Base-by-base conservation (phyloP, 345 rosid species). In the Bruguiera parviflora region DNA sequence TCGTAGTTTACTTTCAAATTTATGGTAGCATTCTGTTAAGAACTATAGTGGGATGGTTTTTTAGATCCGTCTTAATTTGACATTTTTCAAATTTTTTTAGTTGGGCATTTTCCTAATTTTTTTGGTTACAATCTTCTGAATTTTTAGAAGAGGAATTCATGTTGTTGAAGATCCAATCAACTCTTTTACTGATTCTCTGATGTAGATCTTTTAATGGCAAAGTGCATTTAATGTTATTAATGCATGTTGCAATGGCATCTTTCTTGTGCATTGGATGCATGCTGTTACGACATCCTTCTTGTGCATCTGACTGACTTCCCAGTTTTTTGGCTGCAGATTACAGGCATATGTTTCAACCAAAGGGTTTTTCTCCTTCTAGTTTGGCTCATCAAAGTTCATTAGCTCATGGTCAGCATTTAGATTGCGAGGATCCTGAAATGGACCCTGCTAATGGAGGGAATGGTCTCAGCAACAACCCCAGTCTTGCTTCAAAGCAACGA, bases 401-500 rank as follows among this genome's bases (percentile, higher is more conserved):
- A 66, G 80, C 76, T 84, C 80, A 85, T 78, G 90, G 77, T 83
- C 82, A 81, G 71, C 77, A 77, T 73, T 71, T 83, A 73, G 88
- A 85, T 77, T 72, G 80, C 77, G 82, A 71, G 68, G 73, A 71
- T 32, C 79, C 77, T 77, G 62, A 79, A 72, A 92, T 95, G 97
- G 99, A 90, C 66, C 86, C 92, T 47, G 75, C 75, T 49, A 83
- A 70, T 71, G 96, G 93, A 71, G 96, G 90, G 60, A 88, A 73
- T 86, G 83, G 72, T 76, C 74, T 70, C 70, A 79, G 73, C 73
- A 84, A 78, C 83, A 87, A 83, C 79, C 75, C 92, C 56, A 89
- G 80, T 85, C 97, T 88, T 74, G 91, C 98, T 49, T 95, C 99
- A 20, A 95, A 95, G 87, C 99, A 92, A 79, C 85, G 97, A 57